Evolutionary conservation across 1,139 yeast genomes (phyloP), one percentile per base, ranked within the genome.

Genomic region (Candida albicans): DNA sequence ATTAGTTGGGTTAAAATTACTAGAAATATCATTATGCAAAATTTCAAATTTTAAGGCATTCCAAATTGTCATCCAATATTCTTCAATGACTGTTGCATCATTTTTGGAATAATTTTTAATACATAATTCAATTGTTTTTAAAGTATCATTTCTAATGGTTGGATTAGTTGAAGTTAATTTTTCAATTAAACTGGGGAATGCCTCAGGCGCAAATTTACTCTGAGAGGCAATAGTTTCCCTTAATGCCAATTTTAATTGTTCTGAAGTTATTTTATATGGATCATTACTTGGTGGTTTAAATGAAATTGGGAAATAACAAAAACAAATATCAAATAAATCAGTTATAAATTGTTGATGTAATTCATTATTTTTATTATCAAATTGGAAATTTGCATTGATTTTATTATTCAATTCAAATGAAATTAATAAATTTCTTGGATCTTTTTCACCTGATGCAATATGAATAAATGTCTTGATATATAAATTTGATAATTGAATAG

Each of bases 251-350:
- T 88, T 89, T 52, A 93, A 73, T 43, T 89, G 87, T 1, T 74
- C 77, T 1, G 90, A 79, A 0, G 96, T 81, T 49, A 90, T 87
- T 48, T 84, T 82, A 60, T 90, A 89, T 0, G 96, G 96, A 61
- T 91, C 96, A 58, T 87, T 84, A 46, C 86, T 82, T 1, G 98
- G 96, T 1, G 99, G 97, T 48, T 83, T 84, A 65, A 95, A 95
- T 1, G 97, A 87, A 42, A 95, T 91, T 4, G 99, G 99, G 66
- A 91, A 95, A 66, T 95, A 95, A 62, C 99, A 93, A 60, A 93
- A 93, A 33, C 90, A 75, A 31, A 87, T 82, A 59, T 95, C 99
- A 58, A 91, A 93, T 46, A 93, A 63, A 25, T 87, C 89, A 30
- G 64, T 59, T 35, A 71, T 47, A 41, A 57, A 61, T 39, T 55